Base-by-base conservation (phyloP, 345 rosid genomes). In the Camelina laxa region DNA sequence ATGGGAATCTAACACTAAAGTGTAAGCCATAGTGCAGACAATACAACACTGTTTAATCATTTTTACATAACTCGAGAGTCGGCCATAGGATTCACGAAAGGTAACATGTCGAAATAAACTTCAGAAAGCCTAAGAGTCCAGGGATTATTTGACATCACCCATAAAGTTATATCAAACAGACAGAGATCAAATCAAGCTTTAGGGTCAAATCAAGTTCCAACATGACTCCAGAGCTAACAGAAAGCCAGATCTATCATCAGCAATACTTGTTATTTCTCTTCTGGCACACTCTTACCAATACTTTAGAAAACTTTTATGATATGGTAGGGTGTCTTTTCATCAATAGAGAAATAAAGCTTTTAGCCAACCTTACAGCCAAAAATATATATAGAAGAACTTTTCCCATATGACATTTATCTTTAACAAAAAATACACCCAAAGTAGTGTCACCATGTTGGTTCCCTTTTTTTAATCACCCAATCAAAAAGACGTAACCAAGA, bases 111-210 rank as follows among this genome's bases (percentile, higher is more conserved):
- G 50, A 75, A 22, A 67, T 51, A 16, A 74, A 38, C 19, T 48
- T 58, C 16, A 27, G 35, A 74, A 39, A 67, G 55, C 51, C 62
- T 3, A 6, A 67, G 59, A 60, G 12, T 16, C 17, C 68, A 50
- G 5, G 45, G 67, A 38, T n/a, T 30, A 58, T 58, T 41, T 47
- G 72, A 65, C 48, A 74, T 24, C 60, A 39, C 51, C 45, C 45
- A 50, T 39, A 59, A 49, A 60, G 62, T 24, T 24, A n/a, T n/a
- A n/a, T n/a, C n/a, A n/a, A n/a, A n/a, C n/a, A n/a, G n/a, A n/a
- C 64, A 77, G 33, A 50, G 33, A 65, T 72, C 73, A 71, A 72
- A 71, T 72, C 73, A 77, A 65, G 56, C 68, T 76, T 36, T 63
- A 22, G 50, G 50, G 65, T 76, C 75, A 76, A 21, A 44, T 69